These are phyloP conservation scores for Nepenthes mirabilis DNA, from an alignment of 148 eudicot species.

Conservation along the genomic window DNA sequence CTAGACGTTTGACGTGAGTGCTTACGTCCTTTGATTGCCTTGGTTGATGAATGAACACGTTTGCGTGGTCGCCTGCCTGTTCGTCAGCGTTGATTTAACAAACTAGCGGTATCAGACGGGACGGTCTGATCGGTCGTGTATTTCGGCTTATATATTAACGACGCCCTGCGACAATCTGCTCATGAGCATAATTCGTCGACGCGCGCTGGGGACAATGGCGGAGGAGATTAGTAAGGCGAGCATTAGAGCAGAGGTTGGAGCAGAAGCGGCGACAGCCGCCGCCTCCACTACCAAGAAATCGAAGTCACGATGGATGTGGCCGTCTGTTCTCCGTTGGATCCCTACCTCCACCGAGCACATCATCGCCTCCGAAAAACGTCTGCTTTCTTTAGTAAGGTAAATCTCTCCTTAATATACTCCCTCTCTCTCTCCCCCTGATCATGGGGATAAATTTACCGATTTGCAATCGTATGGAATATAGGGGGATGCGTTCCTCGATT, in stretches of 20 bases:
- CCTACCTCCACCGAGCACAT: slow-evolving; percentile 75
- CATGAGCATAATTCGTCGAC: slow-evolving; percentile 20
- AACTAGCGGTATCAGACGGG: too few species aligned
- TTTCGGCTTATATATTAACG: too few species aligned
- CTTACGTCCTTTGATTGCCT: too few species aligned
- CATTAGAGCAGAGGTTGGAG: background rate
- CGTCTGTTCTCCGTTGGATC: slow-evolving; percentile 59
- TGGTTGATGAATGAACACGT: too few species aligned
- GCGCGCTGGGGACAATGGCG: slow-evolving; percentile 26
- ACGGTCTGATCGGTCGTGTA: too few species aligned
- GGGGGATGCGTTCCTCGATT: too few species aligned
- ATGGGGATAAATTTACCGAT: background rate
- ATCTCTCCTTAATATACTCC: background rate
- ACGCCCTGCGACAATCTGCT: background rate
- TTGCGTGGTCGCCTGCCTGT: too few species aligned
- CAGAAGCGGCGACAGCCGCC: slow-evolving; percentile 17
- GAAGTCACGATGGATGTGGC: slow-evolving; percentile 36
- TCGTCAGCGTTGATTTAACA: too few species aligned
- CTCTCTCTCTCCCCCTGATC: background rate
- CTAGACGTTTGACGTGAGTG: too few species aligned
- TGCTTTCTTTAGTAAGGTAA: slow-evolving; percentile 83
- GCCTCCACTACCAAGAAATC: slow-evolving; percentile 9
- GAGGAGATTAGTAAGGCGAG: slow-evolving; percentile 23
- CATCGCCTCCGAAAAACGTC: slow-evolving; percentile 77
- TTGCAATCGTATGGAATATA: background rate